Base-by-base conservation (phyloP, 2,329 filamentous ascomycete species). In the Fusarium annulatum region DNA sequence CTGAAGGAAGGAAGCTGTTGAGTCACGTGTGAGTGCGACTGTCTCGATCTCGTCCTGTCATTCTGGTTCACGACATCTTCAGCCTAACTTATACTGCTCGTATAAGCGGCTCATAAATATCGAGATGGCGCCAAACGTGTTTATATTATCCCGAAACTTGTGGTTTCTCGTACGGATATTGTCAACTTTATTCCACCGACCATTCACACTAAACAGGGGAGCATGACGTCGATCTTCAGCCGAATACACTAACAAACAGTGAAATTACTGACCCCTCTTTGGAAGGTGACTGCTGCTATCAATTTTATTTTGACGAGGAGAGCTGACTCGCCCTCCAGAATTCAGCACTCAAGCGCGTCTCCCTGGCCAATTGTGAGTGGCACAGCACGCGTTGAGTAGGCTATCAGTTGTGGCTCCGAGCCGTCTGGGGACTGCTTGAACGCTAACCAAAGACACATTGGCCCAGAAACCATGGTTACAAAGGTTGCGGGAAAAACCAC, bases 371-470 rank as follows among this genome's bases (percentile, higher is more conserved):
- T 72, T 42, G 21, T 33, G 34, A 64, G 23, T n/a, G 38, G 49
- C 42, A 55, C 39, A 71, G 57, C 46, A 75, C 48, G 39, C 68
- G 51, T 71, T 36, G 39, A 56, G 34, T 49, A 41, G 34, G 36
- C 65, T 62, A 39, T 74, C 73, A 77, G 75, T 73, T 77, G 75
- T 77, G 75, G 75, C 75, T 71, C 68, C 42, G 65, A 64, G 45
- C 66, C 51, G 60, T 61, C 61, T 53, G 49, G 43, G 64, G 57
- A 41, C 61, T 33, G 59, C 48, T 23, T 45, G 42, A 42, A 66
- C 66, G 73, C 76, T 76, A 77, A 65, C 67, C 52, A 18, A 55
- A 66, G 65, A 58, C 64, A 64, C 55, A 77, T 76, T 77, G 76
- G 74, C 67, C 76, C 69, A 71, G 72, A 69, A 75, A 78, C 76